Evolutionary conservation across 768 basidiomycete species (phyloP).

Genomic region (Phylloporus scabripes): DNA sequence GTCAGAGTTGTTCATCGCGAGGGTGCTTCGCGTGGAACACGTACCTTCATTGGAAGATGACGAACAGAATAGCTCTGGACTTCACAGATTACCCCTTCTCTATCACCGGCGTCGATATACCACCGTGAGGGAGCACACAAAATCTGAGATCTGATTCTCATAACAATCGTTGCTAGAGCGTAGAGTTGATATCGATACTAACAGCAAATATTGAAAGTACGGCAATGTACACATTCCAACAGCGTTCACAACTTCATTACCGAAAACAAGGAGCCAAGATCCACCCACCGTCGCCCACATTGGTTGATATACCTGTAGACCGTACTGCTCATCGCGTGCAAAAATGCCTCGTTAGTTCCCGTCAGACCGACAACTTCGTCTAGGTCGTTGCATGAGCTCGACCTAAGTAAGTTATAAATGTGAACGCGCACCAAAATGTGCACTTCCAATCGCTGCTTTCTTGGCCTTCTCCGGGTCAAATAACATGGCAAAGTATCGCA

Average conservation of each 20-base stretch:
- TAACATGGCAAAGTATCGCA: constrained; percentile 74
- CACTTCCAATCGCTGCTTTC: constrained; percentile 44
- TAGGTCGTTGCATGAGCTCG: constrained; percentile 22
- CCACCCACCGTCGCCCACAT: constrained; percentile 88
- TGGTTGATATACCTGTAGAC: constrained; percentile 80
- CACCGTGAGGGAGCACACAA: constrained; percentile 33
- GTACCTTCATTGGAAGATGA: constrained; percentile 21
- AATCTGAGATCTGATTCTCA: no score
- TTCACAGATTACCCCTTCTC: constrained; percentile 48
- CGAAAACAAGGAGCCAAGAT: constrained; percentile 73
- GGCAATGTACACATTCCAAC: not conserved
- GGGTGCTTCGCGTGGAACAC: constrained; percentile 61
- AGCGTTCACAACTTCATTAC: constrained; percentile 58
- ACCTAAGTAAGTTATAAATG: not conserved
- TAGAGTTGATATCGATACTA: no score
- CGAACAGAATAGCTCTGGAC: not conserved
- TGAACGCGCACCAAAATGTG: constrained; percentile 34
- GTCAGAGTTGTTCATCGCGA: constrained; percentile 78
- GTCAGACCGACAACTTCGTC: constrained; percentile 53
- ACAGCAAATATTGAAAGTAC: no score
- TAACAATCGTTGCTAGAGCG: no score
- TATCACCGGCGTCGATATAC: constrained; percentile 61
- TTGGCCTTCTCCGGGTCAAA: constrained; percentile 69
- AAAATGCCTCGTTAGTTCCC: constrained; percentile 42
- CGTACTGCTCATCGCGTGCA: constrained; percentile 48